Percentiles rank a stretch among this genome's conserved stretches.
Evolutionary conservation across 2,329 filamentous ascomycete species (phyloP).

Genomic region (Colletotrichum musae): DNA sequence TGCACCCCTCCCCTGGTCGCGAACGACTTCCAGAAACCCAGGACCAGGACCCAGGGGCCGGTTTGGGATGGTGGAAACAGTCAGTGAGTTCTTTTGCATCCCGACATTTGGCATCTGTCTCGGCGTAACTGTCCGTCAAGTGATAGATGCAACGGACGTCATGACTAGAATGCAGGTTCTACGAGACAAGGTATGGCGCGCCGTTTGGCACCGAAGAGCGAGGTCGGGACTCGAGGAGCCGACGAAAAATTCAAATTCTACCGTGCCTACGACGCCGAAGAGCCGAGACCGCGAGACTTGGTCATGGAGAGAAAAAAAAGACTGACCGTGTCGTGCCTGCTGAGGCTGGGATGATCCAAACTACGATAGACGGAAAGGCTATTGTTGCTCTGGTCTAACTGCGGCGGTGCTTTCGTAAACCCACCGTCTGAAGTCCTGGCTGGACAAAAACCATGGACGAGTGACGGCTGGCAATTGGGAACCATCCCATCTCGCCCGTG

Average conservation of each 20-base stretch:
- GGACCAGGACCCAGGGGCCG: neutral
- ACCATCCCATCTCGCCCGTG: slow-evolving; percentile 19
- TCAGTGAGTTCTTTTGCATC: slow-evolving; percentile 5
- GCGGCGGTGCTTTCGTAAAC: slow-evolving; percentile 37
- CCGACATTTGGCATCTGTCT: neutral
- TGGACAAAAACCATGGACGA: slow-evolving; percentile 13
- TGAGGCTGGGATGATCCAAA: slow-evolving; percentile 22
- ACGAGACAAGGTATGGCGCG: slow-evolving; percentile 2
- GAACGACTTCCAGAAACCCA: slow-evolving; percentile 4
- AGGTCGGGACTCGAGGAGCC: neutral
- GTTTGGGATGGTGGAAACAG: neutral
- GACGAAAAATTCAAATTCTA: neutral
- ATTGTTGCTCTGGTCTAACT: slow-evolving; percentile 8
- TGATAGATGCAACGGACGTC: slow-evolving; percentile 1
- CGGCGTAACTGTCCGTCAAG: neutral
- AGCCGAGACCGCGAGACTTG: slow-evolving; percentile 33
- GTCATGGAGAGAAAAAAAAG: neutral
- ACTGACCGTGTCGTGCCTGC: neutral
- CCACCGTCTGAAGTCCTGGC: slow-evolving; percentile 31
- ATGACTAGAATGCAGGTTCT: neutral
- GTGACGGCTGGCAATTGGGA: slow-evolving; percentile 17
- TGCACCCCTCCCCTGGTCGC: slow-evolving; percentile 3
- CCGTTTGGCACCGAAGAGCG: slow-evolving; percentile 11
- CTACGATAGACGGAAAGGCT: slow-evolving; percentile 14
- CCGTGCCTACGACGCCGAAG: slow-evolving; percentile 18